phyloP scores from a whole-genome alignment of 768 basidiomycete genomes.

The Kwoniella europaea region DNA sequence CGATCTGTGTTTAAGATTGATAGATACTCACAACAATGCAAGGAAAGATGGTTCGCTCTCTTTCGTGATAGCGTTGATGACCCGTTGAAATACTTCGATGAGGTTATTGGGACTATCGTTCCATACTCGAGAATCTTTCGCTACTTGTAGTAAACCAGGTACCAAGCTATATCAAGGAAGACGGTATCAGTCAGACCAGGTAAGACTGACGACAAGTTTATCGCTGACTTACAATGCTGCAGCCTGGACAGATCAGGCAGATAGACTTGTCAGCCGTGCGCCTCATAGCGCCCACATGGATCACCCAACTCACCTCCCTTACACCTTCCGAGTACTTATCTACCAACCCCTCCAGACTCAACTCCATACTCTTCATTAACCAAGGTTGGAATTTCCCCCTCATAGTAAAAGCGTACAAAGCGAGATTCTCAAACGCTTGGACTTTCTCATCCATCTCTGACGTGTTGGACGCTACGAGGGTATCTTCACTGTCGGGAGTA shows the following conservation, averaged over 20 bases:
- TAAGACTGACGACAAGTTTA: background rate
- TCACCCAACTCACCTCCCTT: conserved; percentile 31
- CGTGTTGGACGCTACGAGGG: conserved; percentile 65
- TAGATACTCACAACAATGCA: conserved; percentile 27
- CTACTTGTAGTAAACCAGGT: conserved; percentile 41
- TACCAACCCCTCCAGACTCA: conserved; percentile 34
- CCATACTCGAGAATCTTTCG: conserved; percentile 32
- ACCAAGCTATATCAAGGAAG: conserved; percentile 23
- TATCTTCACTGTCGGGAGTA: conserved; percentile 66
- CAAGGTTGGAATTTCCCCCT: conserved; percentile 35
- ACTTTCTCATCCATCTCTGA: conserved; percentile 44
- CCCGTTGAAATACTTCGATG: conserved; percentile 26
- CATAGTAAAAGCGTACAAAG: conserved; percentile 36
- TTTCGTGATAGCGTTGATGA: conserved; percentile 33
- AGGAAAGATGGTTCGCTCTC: conserved; percentile 33
- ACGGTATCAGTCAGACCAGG: no score
- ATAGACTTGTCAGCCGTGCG: background rate
- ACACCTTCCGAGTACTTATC: conserved; percentile 30
- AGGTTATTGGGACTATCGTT: conserved; percentile 18
- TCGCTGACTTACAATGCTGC: background rate
- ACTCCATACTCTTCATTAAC: conserved; percentile 25
- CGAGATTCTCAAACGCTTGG: conserved; percentile 40
- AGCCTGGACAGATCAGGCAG: background rate
- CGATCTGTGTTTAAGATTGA: background rate
- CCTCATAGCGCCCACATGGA: background rate